Base-by-base conservation (phyloP, 306 rosid species). In the Trichosanthes cucumerina region DNA sequence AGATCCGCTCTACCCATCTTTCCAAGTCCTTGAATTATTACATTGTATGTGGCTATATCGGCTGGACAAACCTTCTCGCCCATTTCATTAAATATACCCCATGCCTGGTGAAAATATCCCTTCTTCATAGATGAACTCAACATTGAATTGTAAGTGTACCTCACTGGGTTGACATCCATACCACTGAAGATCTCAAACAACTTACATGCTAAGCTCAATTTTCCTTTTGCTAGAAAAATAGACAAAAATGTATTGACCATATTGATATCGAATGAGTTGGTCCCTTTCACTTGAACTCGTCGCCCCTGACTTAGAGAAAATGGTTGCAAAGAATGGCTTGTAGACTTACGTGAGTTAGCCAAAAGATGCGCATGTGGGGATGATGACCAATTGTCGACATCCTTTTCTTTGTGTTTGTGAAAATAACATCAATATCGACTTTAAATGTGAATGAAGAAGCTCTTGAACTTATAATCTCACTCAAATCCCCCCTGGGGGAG, bases 1-100 rank as follows among this genome's bases (percentile, higher is more conserved):
- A 92, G 90, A 86, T 95, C 97, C 4, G 98, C 97, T 86, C 95
- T 86, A 80, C 98, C 96, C 91, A 94, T 83, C 88, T 92, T 89
- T 38, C 97, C 98, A 58, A 94, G 87, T 79, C 97, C 93, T 91
- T 94, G 98, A 80, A 94, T 87, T 72, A 92, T 87, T 87, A 91
- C 78, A 78, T 95, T 95, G 89, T 95, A 95, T 3, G 97, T 90
- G 46, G 98, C 96, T 80, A 95, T 84, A 80, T 95, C 96, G n/a
- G 95, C 79, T 0, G 96, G 90, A 78, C 88, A 92, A 70, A 89
- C 81, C 76, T 87, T 89, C 78, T 92, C 92, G 28, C 90, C 96
- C 93, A 92, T 95, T 83, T 87, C 93, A 68, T 77, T 49, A 41
- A 91, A 87, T 77, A 95, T 73, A 26, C 87, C 90, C 95, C 91